Conservation (phyloP, 176 grass and related monocot genomes). For the Rhipidocladum racemiflorum region DNA sequence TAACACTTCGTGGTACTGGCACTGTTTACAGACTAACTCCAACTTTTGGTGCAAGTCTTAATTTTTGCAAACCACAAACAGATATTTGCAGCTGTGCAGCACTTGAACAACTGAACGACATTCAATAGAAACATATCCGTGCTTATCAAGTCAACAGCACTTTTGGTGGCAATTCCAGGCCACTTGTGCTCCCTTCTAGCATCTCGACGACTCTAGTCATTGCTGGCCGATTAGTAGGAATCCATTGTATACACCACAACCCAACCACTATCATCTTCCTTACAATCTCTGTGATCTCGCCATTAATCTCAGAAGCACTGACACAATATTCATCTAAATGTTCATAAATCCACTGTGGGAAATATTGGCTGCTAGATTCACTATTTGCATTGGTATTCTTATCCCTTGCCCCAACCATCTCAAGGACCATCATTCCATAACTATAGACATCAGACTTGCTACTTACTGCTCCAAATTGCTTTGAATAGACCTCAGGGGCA, state of each 20-base stretch:
- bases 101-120: background rate
- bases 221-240: conserved; percentile 37
- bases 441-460: conserved; percentile 64
- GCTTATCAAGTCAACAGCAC: background rate
- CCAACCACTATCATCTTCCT: conserved; percentile 49
- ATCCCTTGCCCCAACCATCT: conserved; percentile 49
- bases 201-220: conserved; percentile 52
- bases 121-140: background rate
- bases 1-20: background rate
- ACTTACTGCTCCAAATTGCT: conserved; percentile 31
- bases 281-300: conserved; percentile 33
- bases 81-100: background rate
- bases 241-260: conserved; percentile 53
- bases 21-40: background rate
- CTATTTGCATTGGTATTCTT: background rate
- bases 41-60: background rate
- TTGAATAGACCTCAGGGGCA: conserved; percentile 28
- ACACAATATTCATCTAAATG: conserved; percentile 34
- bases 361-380: conserved; percentile 35
- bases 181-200: conserved; percentile 32
- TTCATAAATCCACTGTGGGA: conserved; percentile 42
- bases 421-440: conserved; percentile 60
- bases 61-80: background rate
- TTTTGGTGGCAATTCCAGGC: conserved; percentile 39
- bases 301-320: conserved; percentile 28